Base-by-base conservation (phyloP, 306 rosid genomes). In the Pterocarpus santalinus region DNA sequence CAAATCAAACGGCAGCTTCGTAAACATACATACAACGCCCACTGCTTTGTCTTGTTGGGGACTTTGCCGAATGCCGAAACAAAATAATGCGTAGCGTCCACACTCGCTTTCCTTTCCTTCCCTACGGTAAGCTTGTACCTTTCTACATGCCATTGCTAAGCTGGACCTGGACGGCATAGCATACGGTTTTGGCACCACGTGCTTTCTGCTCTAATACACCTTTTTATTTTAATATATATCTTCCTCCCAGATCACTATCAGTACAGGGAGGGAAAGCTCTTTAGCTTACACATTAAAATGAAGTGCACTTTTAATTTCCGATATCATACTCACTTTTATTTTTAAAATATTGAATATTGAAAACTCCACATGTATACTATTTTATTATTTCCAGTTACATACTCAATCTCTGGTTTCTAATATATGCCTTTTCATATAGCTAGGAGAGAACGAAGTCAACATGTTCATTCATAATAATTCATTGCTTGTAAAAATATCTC, bases 161-260 rank as follows among this genome's bases (percentile, higher is more conserved):
- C n/a, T 11, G 11, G 13, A 12, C 4, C 44, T 14, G 68, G 43
- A 60, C 79, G 69, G 64, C 43, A 13, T 7, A 11, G 34, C 28
- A 22, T 22, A 22, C 28, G 60, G 47, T 61, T 75, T 75, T 75
- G 44, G 39, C 60, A 10, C 61, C 43, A 32, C 70, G 7, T 61
- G 47, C 60, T 51, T 28, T 14, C 6, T 58, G 14, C 15, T 8
- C 34, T 47, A 47, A 9, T 12, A 13, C 53, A 5, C 51, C 2
- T 46, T 13, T 22, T 47, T 47, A 5, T 43, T 43, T 43, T 43
- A 43, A 43, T 43, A 43, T 5, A 43, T 43, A 43, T 43, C 28
- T 22, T 22, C 28, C 28, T 22, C 1, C 28, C 28, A 1, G 28
- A 22, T 22, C 28, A 22, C 28, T 22, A 22, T 1, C 28, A 1